Evolutionary conservation across 352 stramenopile species (phyloP).

Genomic region (Phytophthora sojae): DNA sequence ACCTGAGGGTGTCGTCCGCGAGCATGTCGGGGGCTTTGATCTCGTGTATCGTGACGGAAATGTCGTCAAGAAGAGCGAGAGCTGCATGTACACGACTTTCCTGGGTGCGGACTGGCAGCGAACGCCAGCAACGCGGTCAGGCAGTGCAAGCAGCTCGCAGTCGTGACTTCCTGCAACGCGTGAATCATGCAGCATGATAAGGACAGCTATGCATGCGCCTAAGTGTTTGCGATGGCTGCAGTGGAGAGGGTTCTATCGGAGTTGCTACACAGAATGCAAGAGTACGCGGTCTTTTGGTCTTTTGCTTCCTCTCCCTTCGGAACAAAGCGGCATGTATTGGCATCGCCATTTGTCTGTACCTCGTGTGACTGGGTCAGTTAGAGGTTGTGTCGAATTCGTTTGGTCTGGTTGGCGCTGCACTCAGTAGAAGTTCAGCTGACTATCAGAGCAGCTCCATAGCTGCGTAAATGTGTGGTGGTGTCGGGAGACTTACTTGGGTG

Average conservation of each 20-base stretch:
- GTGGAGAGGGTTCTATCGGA: not conserved
- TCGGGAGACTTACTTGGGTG: conserved; percentile 29
- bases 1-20: conserved; percentile 37
- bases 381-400: conserved; percentile 32
- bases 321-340: conserved; percentile 41
- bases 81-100: conserved; percentile 79
- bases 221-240: not conserved
- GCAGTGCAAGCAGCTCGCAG: not conserved
- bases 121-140: conserved; percentile 29
- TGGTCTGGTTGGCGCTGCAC: conserved; percentile 32
- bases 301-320: conserved; percentile 24
- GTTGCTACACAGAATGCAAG: conserved; percentile 6
- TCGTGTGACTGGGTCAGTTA: conserved; percentile 32
- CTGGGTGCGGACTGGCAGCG: conserved; percentile 70
- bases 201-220: not conserved
- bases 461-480: conserved; percentile 21
- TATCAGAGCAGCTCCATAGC: conserved; percentile 22
- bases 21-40: conserved; percentile 79
- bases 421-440: conserved; percentile 29
- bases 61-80: conserved; percentile 64
- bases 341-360: conserved; percentile 40
- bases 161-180: not conserved
- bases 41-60: conserved; percentile 80
- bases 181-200: not conserved
- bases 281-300: not conserved